Conservation (phyloP, 345 rosid genomes). For the Camelina sativa region DNA sequence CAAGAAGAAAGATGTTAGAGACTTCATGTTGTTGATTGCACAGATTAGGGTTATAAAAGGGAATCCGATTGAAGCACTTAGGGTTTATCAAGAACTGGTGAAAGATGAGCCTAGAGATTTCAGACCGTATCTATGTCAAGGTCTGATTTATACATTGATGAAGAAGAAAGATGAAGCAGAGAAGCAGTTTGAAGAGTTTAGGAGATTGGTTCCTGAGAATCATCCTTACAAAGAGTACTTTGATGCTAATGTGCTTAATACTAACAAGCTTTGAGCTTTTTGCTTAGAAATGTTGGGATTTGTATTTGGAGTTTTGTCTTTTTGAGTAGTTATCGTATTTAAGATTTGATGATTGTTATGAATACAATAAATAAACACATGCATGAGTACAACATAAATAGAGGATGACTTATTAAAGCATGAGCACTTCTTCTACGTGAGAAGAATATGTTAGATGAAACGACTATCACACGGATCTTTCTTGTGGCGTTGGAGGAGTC, state of each 20-base stretch:
- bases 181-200: constrained; percentile 74
- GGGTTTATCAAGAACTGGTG: constrained; percentile 72
- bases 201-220: constrained; percentile 77
- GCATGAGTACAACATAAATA: no score
- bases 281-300: not conserved
- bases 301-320: not conserved
- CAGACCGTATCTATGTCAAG: constrained; percentile 88
- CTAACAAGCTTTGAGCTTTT: constrained; percentile 24
- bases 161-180: constrained; percentile 84
- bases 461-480: not conserved
- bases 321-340: no score
- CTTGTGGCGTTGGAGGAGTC: not conserved
- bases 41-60: constrained; percentile 76
- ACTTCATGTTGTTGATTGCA: constrained; percentile 77
- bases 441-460: not conserved
- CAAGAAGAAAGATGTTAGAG: constrained; percentile 59
- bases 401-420: no score
- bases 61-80: constrained; percentile 68
- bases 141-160: constrained; percentile 76
- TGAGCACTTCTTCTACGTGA: no score
- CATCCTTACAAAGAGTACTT: constrained; percentile 89
- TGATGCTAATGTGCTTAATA: constrained; percentile 67
- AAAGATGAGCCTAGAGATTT: constrained; percentile 91
- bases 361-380: no score
- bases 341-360: no score